These are phyloP conservation scores for Rhodotorula graminis DNA, from an alignment of 768 basidiomycete genomes.

Conservation along the genomic window DNA sequence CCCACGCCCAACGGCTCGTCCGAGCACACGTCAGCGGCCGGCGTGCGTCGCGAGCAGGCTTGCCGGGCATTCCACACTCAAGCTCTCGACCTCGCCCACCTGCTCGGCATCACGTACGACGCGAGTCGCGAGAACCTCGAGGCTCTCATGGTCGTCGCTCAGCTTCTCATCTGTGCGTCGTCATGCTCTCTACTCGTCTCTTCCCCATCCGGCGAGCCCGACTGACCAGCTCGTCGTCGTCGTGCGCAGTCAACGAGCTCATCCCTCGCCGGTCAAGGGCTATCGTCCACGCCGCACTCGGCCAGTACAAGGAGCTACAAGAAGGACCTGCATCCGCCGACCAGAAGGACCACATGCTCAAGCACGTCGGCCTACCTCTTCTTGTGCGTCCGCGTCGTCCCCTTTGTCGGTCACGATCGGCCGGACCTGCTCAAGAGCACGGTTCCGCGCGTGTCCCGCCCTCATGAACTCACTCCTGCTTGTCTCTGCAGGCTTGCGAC, in stretches of 20 bases:
- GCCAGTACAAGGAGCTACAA: constrained; percentile 12
- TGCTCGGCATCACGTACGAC: background rate
- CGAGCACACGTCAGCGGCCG: constrained; percentile 12
- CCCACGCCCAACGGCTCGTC: background rate
- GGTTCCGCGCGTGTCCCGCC: too few species aligned
- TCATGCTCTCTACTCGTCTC: too few species aligned
- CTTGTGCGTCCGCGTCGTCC: background rate
- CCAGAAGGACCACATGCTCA: background rate
- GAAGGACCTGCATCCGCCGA: background rate
- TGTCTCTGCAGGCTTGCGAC: constrained; percentile 9
- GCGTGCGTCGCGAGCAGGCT: constrained; percentile 12
- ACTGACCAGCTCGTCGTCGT: too few species aligned
- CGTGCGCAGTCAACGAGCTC: constrained; percentile 17
- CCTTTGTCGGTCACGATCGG: too few species aligned
- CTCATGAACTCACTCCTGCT: too few species aligned
- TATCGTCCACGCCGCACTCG: background rate
- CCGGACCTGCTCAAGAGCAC: too few species aligned
- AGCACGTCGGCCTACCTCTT: constrained; percentile 4
- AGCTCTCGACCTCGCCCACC: constrained; percentile 20
- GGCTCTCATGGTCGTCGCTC: constrained; percentile 13
- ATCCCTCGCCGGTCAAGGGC: constrained; percentile 6
- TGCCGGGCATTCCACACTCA: constrained; percentile 6
- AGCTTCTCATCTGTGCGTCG: constrained; percentile 21
- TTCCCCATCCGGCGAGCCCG: too few species aligned
- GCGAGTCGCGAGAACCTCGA: constrained; percentile 12